These are phyloP conservation scores for Trichoderma simmonsii DNA, from an alignment of 2,329 filamentous ascomycete species.

Conservation along the genomic window DNA sequence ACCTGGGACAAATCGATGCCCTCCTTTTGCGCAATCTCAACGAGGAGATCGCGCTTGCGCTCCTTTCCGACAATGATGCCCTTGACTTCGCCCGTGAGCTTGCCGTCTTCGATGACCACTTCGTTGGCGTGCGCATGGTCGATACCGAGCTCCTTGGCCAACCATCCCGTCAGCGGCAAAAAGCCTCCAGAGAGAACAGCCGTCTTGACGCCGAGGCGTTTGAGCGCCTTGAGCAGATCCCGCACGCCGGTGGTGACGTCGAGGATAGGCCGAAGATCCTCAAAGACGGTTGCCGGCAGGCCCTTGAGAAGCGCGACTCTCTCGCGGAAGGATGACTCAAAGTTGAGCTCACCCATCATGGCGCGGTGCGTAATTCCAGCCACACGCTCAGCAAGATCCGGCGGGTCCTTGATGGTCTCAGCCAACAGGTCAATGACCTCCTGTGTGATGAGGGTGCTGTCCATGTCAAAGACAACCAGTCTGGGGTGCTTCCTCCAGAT, in stretches of 20 bases:
- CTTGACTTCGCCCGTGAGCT: conserved; percentile 68
- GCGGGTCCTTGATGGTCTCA: conserved; percentile 64
- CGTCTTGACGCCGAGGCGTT: conserved; percentile 76
- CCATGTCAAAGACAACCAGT: conserved; percentile 96
- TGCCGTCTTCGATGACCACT: conserved; percentile 57
- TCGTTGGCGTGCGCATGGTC: conserved; percentile 90
- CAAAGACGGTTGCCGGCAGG: conserved; percentile 74
- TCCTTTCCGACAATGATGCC: conserved; percentile 73
- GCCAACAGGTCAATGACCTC: conserved; percentile 97
- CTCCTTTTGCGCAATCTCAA: conserved; percentile 68
- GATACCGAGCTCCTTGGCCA: conserved; percentile 75
- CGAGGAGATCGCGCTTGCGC: conserved; percentile 68
- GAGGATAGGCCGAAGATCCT: conserved; percentile 70
- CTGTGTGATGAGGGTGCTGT: conserved; percentile 93
- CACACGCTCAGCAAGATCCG: conserved; percentile 75
- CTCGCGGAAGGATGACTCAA: conserved; percentile 76
- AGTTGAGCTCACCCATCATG: conserved; percentile 95
- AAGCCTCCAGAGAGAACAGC: conserved; percentile 93
- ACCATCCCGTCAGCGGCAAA: conserved; percentile 81
- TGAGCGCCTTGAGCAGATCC: conserved; percentile 70
- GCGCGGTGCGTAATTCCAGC: conserved; percentile 87
- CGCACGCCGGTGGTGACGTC: conserved; percentile 78
- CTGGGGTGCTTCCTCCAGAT: conserved; percentile 77
- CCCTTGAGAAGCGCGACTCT: conserved; percentile 79
- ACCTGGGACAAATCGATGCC: conserved; percentile 63